Evolutionary conservation across 164 flowering plant genomes (phyloP), one percentile per base, ranked within the genome.

Genomic region (Piper betle): DNA sequence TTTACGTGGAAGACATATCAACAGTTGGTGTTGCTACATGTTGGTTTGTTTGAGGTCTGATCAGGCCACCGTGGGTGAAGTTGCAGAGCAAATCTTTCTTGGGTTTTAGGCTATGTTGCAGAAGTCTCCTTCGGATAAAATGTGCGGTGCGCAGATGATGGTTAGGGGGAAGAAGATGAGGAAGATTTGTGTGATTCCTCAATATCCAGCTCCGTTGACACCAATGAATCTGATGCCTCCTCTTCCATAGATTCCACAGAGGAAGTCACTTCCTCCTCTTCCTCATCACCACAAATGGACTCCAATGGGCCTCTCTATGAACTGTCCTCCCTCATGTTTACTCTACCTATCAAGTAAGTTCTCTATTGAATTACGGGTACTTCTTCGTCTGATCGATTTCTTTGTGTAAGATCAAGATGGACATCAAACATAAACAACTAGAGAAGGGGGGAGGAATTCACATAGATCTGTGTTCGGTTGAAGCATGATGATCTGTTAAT

Each of bases 291-390:
- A 9, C 55, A 68, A 7, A 52, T 64, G 8, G 40, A 53, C 25
- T 57, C 74, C 12, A 68, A 66, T 41, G 97, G 91, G 7, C 92
- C 96, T 75, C 68, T 84, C 12, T 82, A 72, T 74, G 88, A 86
- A 65, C 62, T 91, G 50, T 79, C 93, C 2, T 87, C 78, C 42
- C 86, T 91, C 70, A 80, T 87, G 91, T 72, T 69, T 48, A 83
- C 82, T 39, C 89, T 91, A n/a, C 97, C 97, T n/a, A 80, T 87
- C 69, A 87, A 84, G 92, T 87, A 63, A 83, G 89, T 64, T 62
- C 17, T 2, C 12, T 1, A 18, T 54, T 33, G 2, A n/a, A 18
- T 7, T 2, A 54, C 10, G 25, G 37, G 37, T 18, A 18, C 57
- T 15, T 43, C 43, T 41, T 41, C 9, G 9, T 41, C 9, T 41